Percentiles rank a stretch among this genome's conserved stretches.
These are phyloP conservation scores for Mycena crocata DNA, from an alignment of 768 basidiomycete genomes.

Conservation along the genomic window DNA sequence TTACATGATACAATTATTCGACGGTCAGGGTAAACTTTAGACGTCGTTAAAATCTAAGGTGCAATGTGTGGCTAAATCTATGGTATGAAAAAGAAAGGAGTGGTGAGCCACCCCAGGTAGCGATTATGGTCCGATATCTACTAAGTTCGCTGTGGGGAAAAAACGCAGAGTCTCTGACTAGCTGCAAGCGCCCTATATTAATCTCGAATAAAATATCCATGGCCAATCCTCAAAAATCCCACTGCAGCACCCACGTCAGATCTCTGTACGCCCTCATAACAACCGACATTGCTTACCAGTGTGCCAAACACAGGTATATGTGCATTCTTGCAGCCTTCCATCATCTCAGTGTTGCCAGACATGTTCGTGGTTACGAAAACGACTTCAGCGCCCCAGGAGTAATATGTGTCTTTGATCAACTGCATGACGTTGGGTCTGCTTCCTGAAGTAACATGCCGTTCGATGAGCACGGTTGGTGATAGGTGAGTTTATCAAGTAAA, in stretches of 20 bases:
- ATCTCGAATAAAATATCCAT: too few relatives aligned
- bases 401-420: slow-evolving; percentile 76
- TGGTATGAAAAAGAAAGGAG: too few relatives aligned
- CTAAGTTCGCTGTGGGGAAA: too few relatives aligned
- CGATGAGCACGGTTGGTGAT: background rate
- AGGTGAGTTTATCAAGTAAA: background rate
- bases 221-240: too few relatives aligned
- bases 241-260: slow-evolving; percentile 56
- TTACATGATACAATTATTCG: too few relatives aligned
- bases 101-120: too few relatives aligned
- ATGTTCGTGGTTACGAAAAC: slow-evolving; percentile 87
- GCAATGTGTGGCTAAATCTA: too few relatives aligned
- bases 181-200: too few relatives aligned
- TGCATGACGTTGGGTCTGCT: slow-evolving; percentile 85
- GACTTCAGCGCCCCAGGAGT: slow-evolving; percentile 81
- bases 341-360: slow-evolving; percentile 83
- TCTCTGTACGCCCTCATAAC: background rate
- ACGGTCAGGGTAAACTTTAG: too few relatives aligned
- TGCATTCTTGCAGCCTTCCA: slow-evolving; percentile 80
- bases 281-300: slow-evolving; percentile 6
- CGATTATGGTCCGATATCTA: too few relatives aligned
- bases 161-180: too few relatives aligned
- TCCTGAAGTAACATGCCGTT: slow-evolving; percentile 41
- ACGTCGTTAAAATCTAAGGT: too few relatives aligned
- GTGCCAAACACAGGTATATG: slow-evolving; percentile 76